Percentiles rank a stretch among this genome's conserved stretches.
Evolutionary conservation across 1,139 yeast species (phyloP).

Genomic region (Wickerhamomyces sp.): DNA sequence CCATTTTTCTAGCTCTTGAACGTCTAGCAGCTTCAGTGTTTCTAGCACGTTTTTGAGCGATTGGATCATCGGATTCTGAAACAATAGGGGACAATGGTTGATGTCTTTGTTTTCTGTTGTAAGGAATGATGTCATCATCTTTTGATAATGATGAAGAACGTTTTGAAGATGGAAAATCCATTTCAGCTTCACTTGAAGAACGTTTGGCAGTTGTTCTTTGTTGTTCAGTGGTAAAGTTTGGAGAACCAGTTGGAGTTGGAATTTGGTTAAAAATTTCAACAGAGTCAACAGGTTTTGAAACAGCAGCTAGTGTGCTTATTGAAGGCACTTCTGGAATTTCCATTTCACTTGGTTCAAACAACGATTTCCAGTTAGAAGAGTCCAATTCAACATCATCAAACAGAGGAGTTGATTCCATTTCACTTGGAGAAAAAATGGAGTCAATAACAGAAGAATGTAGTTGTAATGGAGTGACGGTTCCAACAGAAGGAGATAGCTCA

Average conservation of each 20-base stretch:
- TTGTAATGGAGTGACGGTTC: constrained; percentile 40
- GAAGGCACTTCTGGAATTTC: constrained; percentile 13
- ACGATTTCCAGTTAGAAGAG: constrained; percentile 60
- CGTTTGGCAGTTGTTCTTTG: constrained; percentile 13
- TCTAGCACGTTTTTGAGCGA: constrained; percentile 80
- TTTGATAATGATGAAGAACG: constrained; percentile 16
- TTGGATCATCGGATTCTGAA: constrained; percentile 55
- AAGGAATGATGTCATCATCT: constrained; percentile 64
- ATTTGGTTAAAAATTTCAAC: background rate
- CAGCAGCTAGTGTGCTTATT: no score
- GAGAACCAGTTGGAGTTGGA: constrained; percentile 7
- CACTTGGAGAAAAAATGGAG: constrained; percentile 50
- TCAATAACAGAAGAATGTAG: constrained; percentile 58
- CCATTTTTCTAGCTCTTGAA: constrained; percentile 90
- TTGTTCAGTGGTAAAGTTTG: constrained; percentile 6
- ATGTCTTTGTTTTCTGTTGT: constrained; percentile 58
- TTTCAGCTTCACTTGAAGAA: constrained; percentile 20
- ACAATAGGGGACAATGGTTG: constrained; percentile 66
- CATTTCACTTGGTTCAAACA: constrained; percentile 36
- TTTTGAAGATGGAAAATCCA: constrained; percentile 6
- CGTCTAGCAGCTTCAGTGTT: constrained; percentile 97
- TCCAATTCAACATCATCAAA: constrained; percentile 47
- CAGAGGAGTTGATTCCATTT: constrained; percentile 58
- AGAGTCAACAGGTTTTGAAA: background rate
- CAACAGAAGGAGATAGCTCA: constrained; percentile 22